Conservation (phyloP, 106 monocot species). For the Narthecium ossifragum region DNA sequence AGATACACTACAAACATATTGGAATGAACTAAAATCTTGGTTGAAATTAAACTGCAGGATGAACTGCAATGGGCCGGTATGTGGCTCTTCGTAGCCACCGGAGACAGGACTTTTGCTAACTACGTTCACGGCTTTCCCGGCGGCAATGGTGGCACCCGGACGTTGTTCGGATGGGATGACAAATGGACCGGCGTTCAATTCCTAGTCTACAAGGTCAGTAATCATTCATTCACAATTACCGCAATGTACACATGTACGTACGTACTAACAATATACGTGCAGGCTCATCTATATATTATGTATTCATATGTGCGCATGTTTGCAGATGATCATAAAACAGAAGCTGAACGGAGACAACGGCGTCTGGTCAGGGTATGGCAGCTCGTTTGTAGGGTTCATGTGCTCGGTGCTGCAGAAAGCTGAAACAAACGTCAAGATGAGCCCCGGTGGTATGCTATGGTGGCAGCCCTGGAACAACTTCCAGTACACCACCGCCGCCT, state of each 20-base stretch:
- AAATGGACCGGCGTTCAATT: background rate
- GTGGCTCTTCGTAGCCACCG: background rate
- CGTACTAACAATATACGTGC: no score
- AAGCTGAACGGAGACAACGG: background rate
- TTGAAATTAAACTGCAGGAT: background rate
- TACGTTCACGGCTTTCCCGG: background rate
- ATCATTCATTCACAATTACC: no score
- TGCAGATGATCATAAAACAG: background rate
- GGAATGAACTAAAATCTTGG: background rate
- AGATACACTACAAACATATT: background rate
- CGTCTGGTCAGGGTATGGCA: background rate
- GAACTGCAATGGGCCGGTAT: background rate
- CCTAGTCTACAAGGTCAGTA: background rate
- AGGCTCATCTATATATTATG: background rate
- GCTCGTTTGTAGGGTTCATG: background rate
- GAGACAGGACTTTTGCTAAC: background rate
- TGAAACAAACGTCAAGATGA: background rate
- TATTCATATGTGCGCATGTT: background rate
- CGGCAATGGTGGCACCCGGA: background rate
- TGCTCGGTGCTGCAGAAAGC: background rate
- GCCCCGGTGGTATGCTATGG: slow-evolving; percentile 49
- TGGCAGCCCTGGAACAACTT: slow-evolving; percentile 69
- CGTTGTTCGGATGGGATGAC: background rate
- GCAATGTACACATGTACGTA: no score
- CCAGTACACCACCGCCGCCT: slow-evolving; percentile 50